phyloP scores from a whole-genome alignment of 176 grass and related monocot genomes.

The Saccharum officinarum region DNA sequence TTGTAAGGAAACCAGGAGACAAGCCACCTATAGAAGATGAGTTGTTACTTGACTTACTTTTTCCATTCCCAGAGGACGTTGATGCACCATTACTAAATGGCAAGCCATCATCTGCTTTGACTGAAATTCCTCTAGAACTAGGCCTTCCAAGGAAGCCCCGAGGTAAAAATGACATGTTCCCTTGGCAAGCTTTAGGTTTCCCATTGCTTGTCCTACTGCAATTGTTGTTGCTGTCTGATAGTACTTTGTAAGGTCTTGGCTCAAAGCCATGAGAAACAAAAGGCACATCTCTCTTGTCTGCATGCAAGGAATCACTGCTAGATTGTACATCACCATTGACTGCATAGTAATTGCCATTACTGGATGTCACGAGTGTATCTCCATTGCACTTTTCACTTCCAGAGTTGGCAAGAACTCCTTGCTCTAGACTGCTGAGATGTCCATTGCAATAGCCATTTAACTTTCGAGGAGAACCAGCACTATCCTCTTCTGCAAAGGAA shows the following conservation, averaged over 20 bases:
- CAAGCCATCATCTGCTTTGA: conserved; percentile 27
- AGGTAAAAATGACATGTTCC: conserved; percentile 39
- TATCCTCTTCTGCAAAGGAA: conserved; percentile 30
- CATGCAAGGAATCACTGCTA: conserved; percentile 4
- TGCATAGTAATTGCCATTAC: conserved; percentile 1
- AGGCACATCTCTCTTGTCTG: conserved; percentile 24
- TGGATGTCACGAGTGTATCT: conserved; percentile 25
- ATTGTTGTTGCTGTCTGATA: conserved; percentile 28
- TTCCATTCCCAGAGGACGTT: conserved; percentile 37
- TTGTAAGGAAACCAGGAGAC: conserved; percentile 32
- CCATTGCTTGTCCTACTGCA: conserved; percentile 23
- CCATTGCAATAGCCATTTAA: conserved; percentile 52
- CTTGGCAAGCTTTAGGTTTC: conserved; percentile 40
- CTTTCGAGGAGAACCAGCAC: conserved; percentile 30
- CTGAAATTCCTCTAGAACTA: conserved; percentile 21
- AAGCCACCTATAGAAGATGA: conserved; percentile 23
- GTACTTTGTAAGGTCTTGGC: conserved; percentile 46
- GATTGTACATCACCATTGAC: conserved; percentile 24
- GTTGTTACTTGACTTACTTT: conserved; percentile 17
- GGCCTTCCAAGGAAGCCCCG: conserved; percentile 40
- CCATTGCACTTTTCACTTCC: conserved; percentile 40
- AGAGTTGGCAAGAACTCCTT: conserved; percentile 28
- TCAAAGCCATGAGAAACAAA: conserved; percentile 38
- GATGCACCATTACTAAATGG: conserved; percentile 31
- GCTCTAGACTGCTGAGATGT: conserved; percentile 31